phyloP scores from a whole-genome alignment of 2,329 filamentous ascomycete genomes.

The Plenodomus lindquistii region DNA sequence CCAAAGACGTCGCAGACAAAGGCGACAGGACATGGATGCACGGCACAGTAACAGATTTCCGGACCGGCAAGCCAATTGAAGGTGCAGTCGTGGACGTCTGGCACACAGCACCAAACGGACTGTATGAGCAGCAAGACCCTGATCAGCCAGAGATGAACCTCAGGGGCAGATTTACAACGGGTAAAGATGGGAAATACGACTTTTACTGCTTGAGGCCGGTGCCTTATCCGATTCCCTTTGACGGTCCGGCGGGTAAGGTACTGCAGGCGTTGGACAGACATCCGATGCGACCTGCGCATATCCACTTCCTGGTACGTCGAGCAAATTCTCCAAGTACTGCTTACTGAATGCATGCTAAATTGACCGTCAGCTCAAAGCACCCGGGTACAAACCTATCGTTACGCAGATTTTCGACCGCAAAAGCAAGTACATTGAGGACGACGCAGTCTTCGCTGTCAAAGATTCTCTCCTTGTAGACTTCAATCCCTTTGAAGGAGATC shows the following conservation, averaged over 20 bases:
- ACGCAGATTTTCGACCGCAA: conserved; percentile 77
- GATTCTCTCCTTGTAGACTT: conserved; percentile 63
- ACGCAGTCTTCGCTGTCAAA: conserved; percentile 64
- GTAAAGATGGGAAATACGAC: conserved; percentile 64
- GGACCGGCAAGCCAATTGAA: conserved; percentile 66
- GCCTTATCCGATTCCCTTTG: conserved; percentile 59
- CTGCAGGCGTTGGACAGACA: conserved; percentile 63
- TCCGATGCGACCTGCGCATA: conserved; percentile 65
- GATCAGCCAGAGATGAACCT: conserved; percentile 74
- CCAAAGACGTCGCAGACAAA: conserved; percentile 45
- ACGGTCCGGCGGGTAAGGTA: conserved; percentile 63
- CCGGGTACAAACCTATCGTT: conserved; percentile 69
- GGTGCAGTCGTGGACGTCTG: conserved; percentile 74
- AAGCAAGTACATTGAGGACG: conserved; percentile 64
- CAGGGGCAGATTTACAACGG: conserved; percentile 71
- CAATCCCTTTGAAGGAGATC: conserved; percentile 54
- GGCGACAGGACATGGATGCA: conserved; percentile 67
- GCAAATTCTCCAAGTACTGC: not conserved
- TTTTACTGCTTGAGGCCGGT: conserved; percentile 50
- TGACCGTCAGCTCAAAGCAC: conserved; percentile 52
- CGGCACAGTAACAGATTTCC: conserved; percentile 61
- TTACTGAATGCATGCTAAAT: conserved; percentile 5
- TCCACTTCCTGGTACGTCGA: conserved; percentile 60
- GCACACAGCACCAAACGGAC: conserved; percentile 75
- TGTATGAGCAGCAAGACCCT: conserved; percentile 71